Conservation (phyloP, 163 green algal genomes). For the Volvox carteri region DNA sequence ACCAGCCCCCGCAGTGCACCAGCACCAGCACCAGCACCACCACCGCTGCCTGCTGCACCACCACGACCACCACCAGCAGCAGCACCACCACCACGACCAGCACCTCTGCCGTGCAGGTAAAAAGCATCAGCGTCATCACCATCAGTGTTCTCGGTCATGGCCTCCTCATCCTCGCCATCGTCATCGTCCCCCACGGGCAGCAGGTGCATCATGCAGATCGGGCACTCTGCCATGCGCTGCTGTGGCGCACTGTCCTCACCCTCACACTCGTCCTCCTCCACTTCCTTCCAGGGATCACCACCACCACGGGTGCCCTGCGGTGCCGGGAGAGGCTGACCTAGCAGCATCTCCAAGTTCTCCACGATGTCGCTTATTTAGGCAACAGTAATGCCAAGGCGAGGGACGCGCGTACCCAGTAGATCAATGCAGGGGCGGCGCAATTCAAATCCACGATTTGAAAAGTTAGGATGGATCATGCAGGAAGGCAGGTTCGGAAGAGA, state of each 20-base stretch:
- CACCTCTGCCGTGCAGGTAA: not conserved
- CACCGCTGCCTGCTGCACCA: not conserved
- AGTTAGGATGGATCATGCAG: too few relatives aligned
- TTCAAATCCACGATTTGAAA: too few relatives aligned
- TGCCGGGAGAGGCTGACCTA: slow-evolving; percentile 18
- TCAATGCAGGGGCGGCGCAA: too few relatives aligned
- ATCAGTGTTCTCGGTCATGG: not conserved
- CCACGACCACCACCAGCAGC: not conserved
- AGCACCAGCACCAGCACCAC: not conserved
- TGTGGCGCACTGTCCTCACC: not conserved
- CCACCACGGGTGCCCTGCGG: not conserved
- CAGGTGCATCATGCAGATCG: slow-evolving; percentile 35
- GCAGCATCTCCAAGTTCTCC: slow-evolving; percentile 46
- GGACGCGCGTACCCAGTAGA: too few relatives aligned
- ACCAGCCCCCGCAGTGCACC: not conserved
- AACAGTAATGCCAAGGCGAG: not conserved
- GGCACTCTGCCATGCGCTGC: slow-evolving; percentile 14
- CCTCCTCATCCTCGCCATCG: not conserved
- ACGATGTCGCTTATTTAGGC: not conserved
- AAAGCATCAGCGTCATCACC: not conserved
- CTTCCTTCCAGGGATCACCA: not conserved
- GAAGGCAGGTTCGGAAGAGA: too few relatives aligned
- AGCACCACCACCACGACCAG: not conserved
- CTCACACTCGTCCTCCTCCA: not conserved
- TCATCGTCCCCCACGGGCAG: slow-evolving; percentile 14